These are phyloP conservation scores for Aspergillus sp. DNA, from an alignment of 2,329 filamentous ascomycete species.

Conservation along the genomic window DNA sequence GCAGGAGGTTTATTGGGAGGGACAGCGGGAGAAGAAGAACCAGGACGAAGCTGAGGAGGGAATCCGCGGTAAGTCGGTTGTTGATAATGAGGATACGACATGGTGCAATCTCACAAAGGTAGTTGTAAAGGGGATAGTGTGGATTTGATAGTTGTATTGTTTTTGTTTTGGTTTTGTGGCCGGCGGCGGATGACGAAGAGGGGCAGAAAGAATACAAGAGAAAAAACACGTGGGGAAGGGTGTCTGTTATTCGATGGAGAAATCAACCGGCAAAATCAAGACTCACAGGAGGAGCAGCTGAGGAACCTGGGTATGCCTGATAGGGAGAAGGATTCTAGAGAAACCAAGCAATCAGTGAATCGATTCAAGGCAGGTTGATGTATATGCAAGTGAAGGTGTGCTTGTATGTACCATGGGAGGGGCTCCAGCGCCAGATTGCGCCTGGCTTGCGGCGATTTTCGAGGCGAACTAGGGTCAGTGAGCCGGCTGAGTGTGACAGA, in stretches of 20 bases:
- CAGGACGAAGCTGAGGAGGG: slow-evolving; percentile 27
- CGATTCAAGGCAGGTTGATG: not conserved
- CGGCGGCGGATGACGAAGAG: not conserved
- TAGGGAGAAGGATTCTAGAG: slow-evolving; percentile 28
- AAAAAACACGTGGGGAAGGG: slow-evolving; percentile 1
- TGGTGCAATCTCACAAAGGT: slow-evolving; percentile 12
- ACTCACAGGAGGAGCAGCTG: slow-evolving; percentile 20
- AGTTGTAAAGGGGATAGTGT: not conserved
- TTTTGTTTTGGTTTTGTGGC: not conserved
- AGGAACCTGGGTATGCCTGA: slow-evolving; percentile 48
- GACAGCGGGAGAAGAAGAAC: slow-evolving; percentile 28
- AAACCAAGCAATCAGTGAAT: slow-evolving; percentile 2
- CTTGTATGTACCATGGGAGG: slow-evolving; percentile 23
- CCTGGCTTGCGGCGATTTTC: slow-evolving; percentile 35
- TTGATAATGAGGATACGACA: slow-evolving; percentile 31
- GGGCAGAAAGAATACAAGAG: slow-evolving; percentile 4
- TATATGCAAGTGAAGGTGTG: too few relatives aligned
- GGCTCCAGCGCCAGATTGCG: slow-evolving; percentile 30
- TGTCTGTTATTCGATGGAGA: not conserved
- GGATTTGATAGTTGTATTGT: not conserved
- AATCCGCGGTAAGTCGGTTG: slow-evolving; percentile 21
- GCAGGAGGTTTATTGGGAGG: slow-evolving; percentile 27
- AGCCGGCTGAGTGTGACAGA: not conserved
- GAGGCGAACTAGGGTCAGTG: slow-evolving; percentile 32
- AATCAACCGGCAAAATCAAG: slow-evolving; percentile 9